A percentile compares a stretch with the other conserved stretches of the same genome.
These are phyloP conservation scores for Diplotaxis tenuifolia DNA, from an alignment of 345 rosid genomes.

Conservation along the genomic window DNA sequence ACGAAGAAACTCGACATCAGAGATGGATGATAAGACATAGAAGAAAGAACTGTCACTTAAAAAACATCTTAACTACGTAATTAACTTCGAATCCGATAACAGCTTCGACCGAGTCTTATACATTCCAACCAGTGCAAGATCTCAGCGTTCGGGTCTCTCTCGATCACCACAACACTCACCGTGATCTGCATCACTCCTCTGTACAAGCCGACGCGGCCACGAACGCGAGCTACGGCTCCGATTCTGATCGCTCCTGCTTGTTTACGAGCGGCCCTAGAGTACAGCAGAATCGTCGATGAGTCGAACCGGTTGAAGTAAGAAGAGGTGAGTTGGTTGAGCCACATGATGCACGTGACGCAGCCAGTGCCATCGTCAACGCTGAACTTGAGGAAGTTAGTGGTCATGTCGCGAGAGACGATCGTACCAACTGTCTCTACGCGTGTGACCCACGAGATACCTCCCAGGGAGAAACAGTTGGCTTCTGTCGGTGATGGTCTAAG, in stretches of 20 bases:
- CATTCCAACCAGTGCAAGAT: conserved; percentile 78
- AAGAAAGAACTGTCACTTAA: background rate
- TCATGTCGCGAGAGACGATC: conserved; percentile 51
- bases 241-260: conserved; percentile 46
- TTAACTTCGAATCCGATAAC: conserved; percentile 32
- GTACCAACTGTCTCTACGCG: conserved; percentile 65
- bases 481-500: conserved; percentile 43
- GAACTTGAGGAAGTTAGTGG: conserved; percentile 67
- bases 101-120: conserved; percentile 44
- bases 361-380: conserved; percentile 68
- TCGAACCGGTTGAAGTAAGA: conserved; percentile 49
- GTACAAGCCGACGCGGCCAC: conserved; percentile 62
- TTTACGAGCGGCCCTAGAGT: conserved; percentile 46
- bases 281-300: conserved; percentile 47
- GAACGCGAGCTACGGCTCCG: conserved; percentile 60
- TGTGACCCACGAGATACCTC: conserved; percentile 40
- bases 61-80: background rate
- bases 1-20: background rate
- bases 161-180: conserved; percentile 52
- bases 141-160: conserved; percentile 84
- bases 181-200: conserved; percentile 67
- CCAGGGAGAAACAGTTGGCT: conserved; percentile 41
- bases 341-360: conserved; percentile 61
- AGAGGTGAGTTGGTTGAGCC: conserved; percentile 76
- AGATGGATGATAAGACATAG: background rate